Base-by-base conservation (phyloP, 805 yeast species). In the Cyberlindnera galapagoensis region DNA sequence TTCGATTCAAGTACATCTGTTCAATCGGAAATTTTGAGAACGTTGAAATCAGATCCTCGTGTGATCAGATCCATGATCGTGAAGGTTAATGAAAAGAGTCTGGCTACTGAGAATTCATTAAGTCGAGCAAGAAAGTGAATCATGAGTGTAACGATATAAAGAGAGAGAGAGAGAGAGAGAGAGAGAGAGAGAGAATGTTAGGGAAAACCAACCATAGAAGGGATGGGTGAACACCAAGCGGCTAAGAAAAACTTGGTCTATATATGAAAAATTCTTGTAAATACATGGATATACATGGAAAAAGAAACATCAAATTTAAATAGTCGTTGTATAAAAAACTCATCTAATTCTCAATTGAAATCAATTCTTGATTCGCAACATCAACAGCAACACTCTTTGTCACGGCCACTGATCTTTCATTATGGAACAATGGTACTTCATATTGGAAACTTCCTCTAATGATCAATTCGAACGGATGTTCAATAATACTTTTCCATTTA, bases 1-100 rank as follows among this genome's bases (percentile, higher is more conserved):
- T 92, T 90, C 54, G 97, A 92, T 55, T 71, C 87, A 2, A 80
- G 92, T 27, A 71, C 90, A 11, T 76, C 80, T 22, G 97, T 85
- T 7, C 97, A 90, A 57, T 72, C 79, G 30, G 95, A 87, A 61
- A 74, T 92, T 36, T 60, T 78, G 42, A 72, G 94, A 60, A 76
- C 92, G 4, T 61, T 90, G 43, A 76, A 80, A 49, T 73, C 76
- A 39, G 98, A 90, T 57, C 97, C 97, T 18, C 80, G 97, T 62
- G 80, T 92, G 42, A 74, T 90, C 38, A 72, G 96, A 53, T 74
- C 90, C 15, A 72, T 75, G 36, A 68, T 88, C 22, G 68, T 81
- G 34, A 84, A 76, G 54, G 76, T 77, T 33, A 69, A 73, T 42
- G 60, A 58, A 21, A 64, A 67, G 40, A 61, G 60, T 23, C 63